Evolutionary conservation across 495 filamentous ascomycete genomes (phyloP).

Genomic region (Halenospora varia): DNA sequence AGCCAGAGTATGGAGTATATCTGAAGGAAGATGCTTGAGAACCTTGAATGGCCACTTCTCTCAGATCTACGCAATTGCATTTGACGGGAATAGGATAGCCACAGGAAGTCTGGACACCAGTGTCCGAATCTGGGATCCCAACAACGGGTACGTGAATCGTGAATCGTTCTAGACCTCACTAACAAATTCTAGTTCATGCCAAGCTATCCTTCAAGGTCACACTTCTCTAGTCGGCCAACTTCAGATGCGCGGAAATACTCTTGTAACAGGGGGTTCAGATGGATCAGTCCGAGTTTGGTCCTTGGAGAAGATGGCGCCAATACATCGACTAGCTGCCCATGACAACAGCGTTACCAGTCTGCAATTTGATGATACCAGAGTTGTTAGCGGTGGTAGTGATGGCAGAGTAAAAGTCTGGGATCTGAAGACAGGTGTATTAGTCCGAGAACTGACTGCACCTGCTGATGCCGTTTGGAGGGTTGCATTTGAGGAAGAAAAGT

Average conservation of each 20-base stretch:
- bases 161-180: not conserved
- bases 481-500: constrained; percentile 97
- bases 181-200: constrained; percentile 23
- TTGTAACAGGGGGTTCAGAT: constrained; percentile 95
- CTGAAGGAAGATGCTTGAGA: constrained; percentile 82
- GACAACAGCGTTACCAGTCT: constrained; percentile 97
- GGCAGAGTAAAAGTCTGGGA: constrained; percentile 98
- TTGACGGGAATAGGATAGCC: constrained; percentile 89
- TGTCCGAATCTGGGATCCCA: constrained; percentile 94
- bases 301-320: constrained; percentile 77
- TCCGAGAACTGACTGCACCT: constrained; percentile 83
- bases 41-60: constrained; percentile 95
- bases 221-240: constrained; percentile 96
- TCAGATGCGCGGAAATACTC: constrained; percentile 88
- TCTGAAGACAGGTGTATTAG: constrained; percentile 80
- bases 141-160: constrained; percentile 63
- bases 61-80: constrained; percentile 97
- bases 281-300: constrained; percentile 96
- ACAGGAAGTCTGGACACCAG: constrained; percentile 96
- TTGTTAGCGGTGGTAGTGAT: constrained; percentile 93
- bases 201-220: constrained; percentile 93
- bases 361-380: constrained; percentile 91
- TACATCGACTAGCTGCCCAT: constrained; percentile 93
- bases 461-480: constrained; percentile 97
- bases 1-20: constrained; percentile 95